Base-by-base conservation (phyloP, 2,329 filamentous ascomycete species). In the Botrytis tulipae region DNA sequence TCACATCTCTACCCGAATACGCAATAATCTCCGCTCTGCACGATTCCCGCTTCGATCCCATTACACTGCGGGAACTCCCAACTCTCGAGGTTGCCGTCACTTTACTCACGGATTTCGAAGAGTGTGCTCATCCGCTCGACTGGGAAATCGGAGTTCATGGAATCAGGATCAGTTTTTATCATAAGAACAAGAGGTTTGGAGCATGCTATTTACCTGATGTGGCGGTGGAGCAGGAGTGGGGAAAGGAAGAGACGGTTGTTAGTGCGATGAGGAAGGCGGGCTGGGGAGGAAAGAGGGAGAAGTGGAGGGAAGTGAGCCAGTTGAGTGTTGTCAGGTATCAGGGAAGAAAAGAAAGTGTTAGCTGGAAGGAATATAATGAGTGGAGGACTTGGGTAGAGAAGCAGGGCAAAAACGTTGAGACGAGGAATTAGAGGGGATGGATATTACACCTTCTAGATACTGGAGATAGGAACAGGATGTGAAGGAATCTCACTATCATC, bases 201-300 rank as follows among this genome's bases (percentile, higher is more conserved):
- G 89, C 94, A 0, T 98, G 96, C 0, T 99, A 98, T 80, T 87
- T 99, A 22, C 96, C 96, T 0, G 93, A 98, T 81, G 94, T 99
- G 9, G 92, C 95, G 16, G 85, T 88, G 1, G 96, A 99, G 85
- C 96, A 98, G 82, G 95, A 93, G 25, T 99, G 96, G 96, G 93
- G 88, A 18, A 95, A 96, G 83, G 95, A 98, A 81, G 93, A 98
- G 86, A 93, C 95, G 0, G 83, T 99, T 4, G 87, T 94, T 71
- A 97, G 93, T 82, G 84, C 98, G 80, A 96, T 98, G 91, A 88
- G 93, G 74, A 99, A 99, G 86, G 95, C 95, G 0, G 96, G 96
- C 1, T 99, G 95, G 95, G 87, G 87, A 73, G 94, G 94, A 1
- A 82, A 84, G 62, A 84, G 80, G 79, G 84, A 84, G 71, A 87